phyloP scores from a whole-genome alignment of 2,329 filamentous ascomycete species.

The Gnomoniopsis smithogilvyi region DNA sequence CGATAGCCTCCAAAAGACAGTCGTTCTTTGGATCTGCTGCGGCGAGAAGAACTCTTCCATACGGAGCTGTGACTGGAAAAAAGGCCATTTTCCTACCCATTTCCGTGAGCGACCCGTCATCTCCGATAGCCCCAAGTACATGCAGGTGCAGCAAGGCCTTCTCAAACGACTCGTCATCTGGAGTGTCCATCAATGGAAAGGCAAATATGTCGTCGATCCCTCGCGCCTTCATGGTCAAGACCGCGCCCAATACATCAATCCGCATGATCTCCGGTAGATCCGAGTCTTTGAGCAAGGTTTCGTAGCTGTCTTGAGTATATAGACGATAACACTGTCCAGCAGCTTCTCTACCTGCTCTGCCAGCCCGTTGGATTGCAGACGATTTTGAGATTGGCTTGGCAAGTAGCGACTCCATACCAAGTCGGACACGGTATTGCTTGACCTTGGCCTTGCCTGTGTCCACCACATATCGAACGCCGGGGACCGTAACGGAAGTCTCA shows the following conservation, averaged over 20 bases:
- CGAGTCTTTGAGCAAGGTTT: conserved; percentile 61
- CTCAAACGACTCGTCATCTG: conserved; percentile 72
- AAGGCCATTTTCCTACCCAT: conserved; percentile 74
- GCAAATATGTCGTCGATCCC: conserved; percentile 76
- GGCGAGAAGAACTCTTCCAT: conserved; percentile 79
- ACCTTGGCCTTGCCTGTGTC: conserved; percentile 93
- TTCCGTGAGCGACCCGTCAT: conserved; percentile 69
- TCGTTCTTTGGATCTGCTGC: conserved; percentile 67
- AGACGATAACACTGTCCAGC: conserved; percentile 86
- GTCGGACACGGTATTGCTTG: conserved; percentile 80
- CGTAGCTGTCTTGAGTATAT: conserved; percentile 78
- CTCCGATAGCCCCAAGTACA: conserved; percentile 71
- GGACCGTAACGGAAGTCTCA: conserved; percentile 96
- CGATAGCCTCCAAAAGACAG: conserved; percentile 79
- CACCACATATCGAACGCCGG: conserved; percentile 86
- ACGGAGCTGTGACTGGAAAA: conserved; percentile 76
- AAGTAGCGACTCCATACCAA: conserved; percentile 87
- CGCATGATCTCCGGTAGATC: conserved; percentile 87
- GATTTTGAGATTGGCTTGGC: conserved; percentile 91
- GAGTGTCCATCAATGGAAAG: conserved; percentile 84
- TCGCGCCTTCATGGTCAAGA: conserved; percentile 90
- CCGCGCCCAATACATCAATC: conserved; percentile 80
- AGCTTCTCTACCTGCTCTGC: conserved; percentile 89
- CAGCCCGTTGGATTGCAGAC: conserved; percentile 85
- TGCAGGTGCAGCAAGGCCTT: conserved; percentile 80